Base-by-base conservation (phyloP, 2,329 filamentous ascomycete genomes). In the Lachnellula suecica region DNA sequence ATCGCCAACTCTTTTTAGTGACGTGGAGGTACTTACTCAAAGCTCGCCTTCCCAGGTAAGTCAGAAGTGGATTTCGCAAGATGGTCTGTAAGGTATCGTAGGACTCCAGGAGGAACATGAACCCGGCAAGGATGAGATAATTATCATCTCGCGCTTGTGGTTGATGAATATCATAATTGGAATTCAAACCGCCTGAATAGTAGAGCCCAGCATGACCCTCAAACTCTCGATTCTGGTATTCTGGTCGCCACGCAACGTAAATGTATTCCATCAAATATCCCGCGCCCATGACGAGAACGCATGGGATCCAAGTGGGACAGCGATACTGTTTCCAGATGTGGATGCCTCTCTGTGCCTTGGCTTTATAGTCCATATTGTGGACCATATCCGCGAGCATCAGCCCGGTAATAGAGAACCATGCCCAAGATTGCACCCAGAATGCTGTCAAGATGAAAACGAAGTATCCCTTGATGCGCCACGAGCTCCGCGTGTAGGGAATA, bases 351-450 rank as follows among this genome's bases (percentile, higher is more conserved):
- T 58, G 37, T 1, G 63, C 58, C 8, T 62, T 46, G 20, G 43
- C 44, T 62, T 63, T 58, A 47, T 74, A 70, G 43, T 71, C 61
- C 68, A 74, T 73, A 56, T 74, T 72, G 47, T 71, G 62, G 13
- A 72, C 68, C 15, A 68, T 63, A 48, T 76, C 74, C 4, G 71
- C 68, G 24, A 76, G 58, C 8, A 67, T 63, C 0, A 76, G 65
- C 4, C 71, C 72, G 1, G 71, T 70, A 37, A 75, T 67, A n/a
- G 71, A 70, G 54, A 72, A 76, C 73, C 72, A 76, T 0, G 73
- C 73, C 71, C 73, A 76, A 9, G 67, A 71, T 57, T 75, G 71
- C 4, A 74, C 71, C 74, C 74, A 76, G 66, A 70, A 77, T 1
- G 74, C 73, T 4, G 71, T 70, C 24, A 71, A 38, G 50, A 75